phyloP scores from a whole-genome alignment of 352 stramenopile species.

The Blastocystis sp. region DNA sequence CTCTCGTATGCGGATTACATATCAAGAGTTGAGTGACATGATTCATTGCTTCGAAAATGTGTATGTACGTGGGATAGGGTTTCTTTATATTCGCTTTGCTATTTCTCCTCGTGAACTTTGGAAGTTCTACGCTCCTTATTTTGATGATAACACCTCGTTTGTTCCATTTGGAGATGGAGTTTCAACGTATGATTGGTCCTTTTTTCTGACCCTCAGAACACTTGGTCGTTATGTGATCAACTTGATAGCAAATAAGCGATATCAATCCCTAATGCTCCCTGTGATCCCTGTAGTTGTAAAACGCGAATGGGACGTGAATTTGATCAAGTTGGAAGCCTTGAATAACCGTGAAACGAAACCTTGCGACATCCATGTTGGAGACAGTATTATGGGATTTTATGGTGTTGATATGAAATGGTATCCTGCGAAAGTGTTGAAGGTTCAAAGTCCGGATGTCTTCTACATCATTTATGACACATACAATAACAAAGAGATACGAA shows the following conservation, averaged over 20 bases:
- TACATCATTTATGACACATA: conserved; percentile 25
- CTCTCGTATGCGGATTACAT: conserved; percentile 14
- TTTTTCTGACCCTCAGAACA: neutral
- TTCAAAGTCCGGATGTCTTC: neutral
- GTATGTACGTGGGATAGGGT: conserved; percentile 12
- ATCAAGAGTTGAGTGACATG: neutral
- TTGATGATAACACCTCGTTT: neutral
- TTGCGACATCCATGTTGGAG: conserved; percentile 5
- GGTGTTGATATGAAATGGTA: conserved; percentile 49
- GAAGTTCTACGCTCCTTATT: conserved; percentile 51
- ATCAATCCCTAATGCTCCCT: conserved; percentile 45
- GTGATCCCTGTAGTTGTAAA: conserved; percentile 9
- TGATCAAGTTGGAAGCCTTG: conserved; percentile 16
- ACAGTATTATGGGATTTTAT: conserved; percentile 55
- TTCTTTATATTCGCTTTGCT: conserved; percentile 36
- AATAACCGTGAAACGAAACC: neutral
- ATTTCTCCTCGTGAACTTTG: conserved; percentile 7
- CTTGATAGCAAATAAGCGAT: conserved; percentile 44
- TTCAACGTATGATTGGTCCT: neutral
- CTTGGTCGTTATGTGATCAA: neutral
- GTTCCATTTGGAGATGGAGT: neutral
- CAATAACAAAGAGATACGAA: conserved; percentile 25
- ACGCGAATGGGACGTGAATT: conserved; percentile 48
- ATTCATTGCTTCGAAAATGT: neutral
- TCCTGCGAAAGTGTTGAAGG: neutral